A percentile compares a stretch with the other conserved stretches of the same genome.
These are phyloP conservation scores for Claviceps quebecensis DNA, from an alignment of 2,329 filamentous ascomycete species.

Conservation along the genomic window DNA sequence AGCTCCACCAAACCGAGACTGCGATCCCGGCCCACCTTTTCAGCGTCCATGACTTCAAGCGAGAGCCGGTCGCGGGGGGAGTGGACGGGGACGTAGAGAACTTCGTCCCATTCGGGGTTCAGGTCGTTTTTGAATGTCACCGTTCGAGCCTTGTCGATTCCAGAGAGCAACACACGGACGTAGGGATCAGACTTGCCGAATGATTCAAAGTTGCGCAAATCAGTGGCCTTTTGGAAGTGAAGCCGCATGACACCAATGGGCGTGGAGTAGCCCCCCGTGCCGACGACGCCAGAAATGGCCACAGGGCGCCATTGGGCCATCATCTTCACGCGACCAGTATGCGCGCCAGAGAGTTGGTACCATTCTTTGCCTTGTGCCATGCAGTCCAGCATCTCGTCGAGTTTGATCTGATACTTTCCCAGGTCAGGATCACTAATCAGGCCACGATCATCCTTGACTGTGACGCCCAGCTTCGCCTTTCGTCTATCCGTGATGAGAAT, in stretches of 20 bases:
- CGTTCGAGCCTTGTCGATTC: constrained; percentile 79
- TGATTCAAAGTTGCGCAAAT: constrained; percentile 84
- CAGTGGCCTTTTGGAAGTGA: constrained; percentile 71
- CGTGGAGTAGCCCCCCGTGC: constrained; percentile 78
- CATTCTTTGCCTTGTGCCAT: constrained; percentile 91
- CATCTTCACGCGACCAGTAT: constrained; percentile 79
- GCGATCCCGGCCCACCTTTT: constrained; percentile 82
- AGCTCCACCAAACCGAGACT: constrained; percentile 73
- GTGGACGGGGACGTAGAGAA: constrained; percentile 87
- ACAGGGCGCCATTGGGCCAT: constrained; percentile 92
- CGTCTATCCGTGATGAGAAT: constrained; percentile 90
- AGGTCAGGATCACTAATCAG: constrained; percentile 69
- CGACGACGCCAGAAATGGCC: constrained; percentile 63
- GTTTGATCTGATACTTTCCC: constrained; percentile 86
- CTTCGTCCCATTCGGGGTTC: constrained; percentile 89
- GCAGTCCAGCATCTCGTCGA: constrained; percentile 83
- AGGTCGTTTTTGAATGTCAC: constrained; percentile 95
- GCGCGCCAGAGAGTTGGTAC: constrained; percentile 75
- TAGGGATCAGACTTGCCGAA: constrained; percentile 97
- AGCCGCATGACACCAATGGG: constrained; percentile 92
- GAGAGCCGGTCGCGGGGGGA: constrained; percentile 69
- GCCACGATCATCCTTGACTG: constrained; percentile 92
- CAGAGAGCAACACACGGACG: constrained; percentile 73
- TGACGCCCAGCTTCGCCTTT: constrained; percentile 75
- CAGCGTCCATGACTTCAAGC: constrained; percentile 93